Percentiles rank a stretch among this genome's conserved stretches.
Conservation (phyloP, 2,329 filamentous ascomycete genomes). For the Conoideocrella luteorostrata region DNA sequence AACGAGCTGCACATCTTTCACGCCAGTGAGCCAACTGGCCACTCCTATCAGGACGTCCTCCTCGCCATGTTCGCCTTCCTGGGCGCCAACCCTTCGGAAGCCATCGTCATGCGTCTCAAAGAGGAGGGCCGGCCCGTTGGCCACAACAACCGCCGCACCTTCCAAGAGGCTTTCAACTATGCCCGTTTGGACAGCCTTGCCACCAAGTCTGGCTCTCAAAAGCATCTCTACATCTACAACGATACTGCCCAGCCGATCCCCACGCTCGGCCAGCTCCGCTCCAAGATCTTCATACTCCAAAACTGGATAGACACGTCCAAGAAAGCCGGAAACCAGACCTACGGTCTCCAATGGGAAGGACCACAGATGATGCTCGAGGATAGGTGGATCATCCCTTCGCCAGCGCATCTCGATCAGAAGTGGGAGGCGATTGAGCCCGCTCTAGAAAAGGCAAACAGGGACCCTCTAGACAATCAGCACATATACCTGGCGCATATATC, state of each 20-base stretch:
- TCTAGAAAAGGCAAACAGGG: conserved; percentile 30
- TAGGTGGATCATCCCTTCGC: conserved; percentile 36
- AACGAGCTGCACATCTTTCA: conserved; percentile 42
- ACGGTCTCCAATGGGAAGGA: conserved; percentile 40
- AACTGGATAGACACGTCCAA: conserved; percentile 31
- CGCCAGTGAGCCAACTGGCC: conserved; percentile 37
- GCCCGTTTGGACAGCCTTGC: conserved; percentile 29
- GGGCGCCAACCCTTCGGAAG: conserved; percentile 36
- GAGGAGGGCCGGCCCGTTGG: conserved; percentile 36
- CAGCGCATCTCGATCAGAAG: conserved; percentile 38
- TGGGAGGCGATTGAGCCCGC: conserved; percentile 37
- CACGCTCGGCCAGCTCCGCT: conserved; percentile 37
- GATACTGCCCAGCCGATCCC: conserved; percentile 27
- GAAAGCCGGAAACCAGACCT: conserved; percentile 16
- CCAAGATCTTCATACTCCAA: conserved; percentile 41
- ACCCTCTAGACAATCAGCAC: conserved; percentile 25
- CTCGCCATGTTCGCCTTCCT: conserved; percentile 39
- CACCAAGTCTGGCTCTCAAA: conserved; percentile 27
- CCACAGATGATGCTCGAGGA: conserved; percentile 41
- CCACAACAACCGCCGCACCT: conserved; percentile 29
- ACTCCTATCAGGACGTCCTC: conserved; percentile 36
- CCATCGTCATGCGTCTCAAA: conserved; percentile 45
- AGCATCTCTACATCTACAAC: conserved; percentile 31
- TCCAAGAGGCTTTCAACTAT: conserved; percentile 38
- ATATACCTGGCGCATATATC: conserved; percentile 42